Percentiles rank a stretch among this genome's conserved stretches.
Evolutionary conservation across 208 protist species (phyloP).

Genomic region (Wallacemonas sp.): DNA sequence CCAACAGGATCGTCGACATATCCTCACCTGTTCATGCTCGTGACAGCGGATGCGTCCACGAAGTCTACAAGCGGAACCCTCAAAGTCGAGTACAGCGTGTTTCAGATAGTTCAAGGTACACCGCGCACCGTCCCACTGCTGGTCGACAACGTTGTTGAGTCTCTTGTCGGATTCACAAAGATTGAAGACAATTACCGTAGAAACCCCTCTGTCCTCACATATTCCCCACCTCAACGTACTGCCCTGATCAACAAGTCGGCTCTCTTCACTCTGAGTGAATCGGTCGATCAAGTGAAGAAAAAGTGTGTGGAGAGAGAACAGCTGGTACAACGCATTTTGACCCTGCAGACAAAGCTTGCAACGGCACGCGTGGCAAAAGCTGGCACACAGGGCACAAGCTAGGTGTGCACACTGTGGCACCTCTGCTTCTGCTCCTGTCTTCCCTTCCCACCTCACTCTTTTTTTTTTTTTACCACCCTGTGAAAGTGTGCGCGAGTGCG

Average conservation of each 20-base stretch:
- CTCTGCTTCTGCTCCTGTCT: too few species aligned
- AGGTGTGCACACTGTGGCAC: neutral
- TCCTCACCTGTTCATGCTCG: constrained; percentile 25
- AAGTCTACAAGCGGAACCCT: constrained; percentile 10
- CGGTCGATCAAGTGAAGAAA: constrained; percentile 16
- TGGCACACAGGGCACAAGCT: neutral
- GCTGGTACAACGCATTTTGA: constrained; percentile 17
- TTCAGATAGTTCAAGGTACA: constrained; percentile 12
- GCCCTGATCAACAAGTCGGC: neutral
- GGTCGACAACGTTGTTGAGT: constrained; percentile 63
- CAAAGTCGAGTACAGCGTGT: constrained; percentile 44
- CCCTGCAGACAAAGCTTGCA: constrained; percentile 10
- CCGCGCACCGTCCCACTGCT: constrained; percentile 24
- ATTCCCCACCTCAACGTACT: neutral
- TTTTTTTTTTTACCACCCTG: neutral
- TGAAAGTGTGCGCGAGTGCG: too few species aligned
- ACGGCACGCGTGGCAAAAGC: neutral
- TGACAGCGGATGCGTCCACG: constrained; percentile 21
- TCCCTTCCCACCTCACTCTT: too few species aligned
- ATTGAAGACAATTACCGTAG: constrained; percentile 29
- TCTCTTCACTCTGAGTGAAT: constrained; percentile 6
- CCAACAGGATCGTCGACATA: neutral
- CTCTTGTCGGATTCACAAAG: constrained; percentile 48
- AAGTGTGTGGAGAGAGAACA: constrained; percentile 13
- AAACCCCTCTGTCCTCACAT: constrained; percentile 12